A percentile compares a stretch with the other conserved stretches of the same genome.
phyloP scores from a whole-genome alignment of 192 early-diverging fungal species.

The Coemansia sp. region DNA sequence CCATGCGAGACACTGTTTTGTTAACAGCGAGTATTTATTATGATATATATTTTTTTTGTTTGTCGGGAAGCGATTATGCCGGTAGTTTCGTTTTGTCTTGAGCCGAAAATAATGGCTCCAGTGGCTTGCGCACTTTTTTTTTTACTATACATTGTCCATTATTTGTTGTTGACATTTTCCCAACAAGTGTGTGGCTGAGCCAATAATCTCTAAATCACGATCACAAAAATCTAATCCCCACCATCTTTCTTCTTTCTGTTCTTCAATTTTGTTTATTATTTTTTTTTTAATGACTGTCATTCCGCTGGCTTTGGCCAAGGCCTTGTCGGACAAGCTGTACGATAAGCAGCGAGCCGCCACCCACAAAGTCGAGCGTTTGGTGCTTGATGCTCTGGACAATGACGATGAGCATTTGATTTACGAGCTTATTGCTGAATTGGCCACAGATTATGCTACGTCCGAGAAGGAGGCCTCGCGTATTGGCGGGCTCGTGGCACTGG shows the following conservation, averaged over 20 bases:
- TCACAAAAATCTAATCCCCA: too few relatives aligned
- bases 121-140: neutral
- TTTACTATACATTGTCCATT: neutral
- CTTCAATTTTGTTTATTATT: neutral
- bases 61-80: neutral
- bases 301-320: slow-evolving; percentile 59
- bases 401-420: slow-evolving; percentile 62
- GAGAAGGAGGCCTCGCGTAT: slow-evolving; percentile 80
- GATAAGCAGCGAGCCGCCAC: slow-evolving; percentile 93
- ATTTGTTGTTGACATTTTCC: neutral
- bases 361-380: slow-evolving; percentile 86
- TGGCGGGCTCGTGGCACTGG: slow-evolving; percentile 93
- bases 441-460: slow-evolving; percentile 88
- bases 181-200: too few relatives aligned
- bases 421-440: slow-evolving; percentile 71
- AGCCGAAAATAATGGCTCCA: neutral
- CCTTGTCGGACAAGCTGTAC: slow-evolving; percentile 86
- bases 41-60: neutral
- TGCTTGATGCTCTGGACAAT: slow-evolving; percentile 59
- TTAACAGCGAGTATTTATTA: neutral
- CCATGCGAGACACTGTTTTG: too few relatives aligned
- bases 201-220: too few relatives aligned
- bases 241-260: neutral
- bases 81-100: neutral
- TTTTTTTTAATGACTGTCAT: slow-evolving; percentile 18